Percentiles rank a stretch among this genome's conserved stretches.
Evolutionary conservation across 768 basidiomycete species (phyloP).

Genomic region (Hypholoma fasciculare): DNA sequence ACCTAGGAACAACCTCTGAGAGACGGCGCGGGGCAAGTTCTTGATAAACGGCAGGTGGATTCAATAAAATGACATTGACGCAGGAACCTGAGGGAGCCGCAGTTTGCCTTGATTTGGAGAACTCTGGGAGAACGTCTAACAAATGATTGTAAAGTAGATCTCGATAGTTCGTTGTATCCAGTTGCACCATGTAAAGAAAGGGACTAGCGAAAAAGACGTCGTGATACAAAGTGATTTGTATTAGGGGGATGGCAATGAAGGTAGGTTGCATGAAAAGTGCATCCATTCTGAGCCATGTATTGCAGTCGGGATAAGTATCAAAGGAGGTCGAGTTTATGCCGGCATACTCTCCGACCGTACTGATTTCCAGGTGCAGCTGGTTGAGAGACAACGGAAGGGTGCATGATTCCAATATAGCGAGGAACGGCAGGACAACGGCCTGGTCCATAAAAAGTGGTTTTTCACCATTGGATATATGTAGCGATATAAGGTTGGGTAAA

Average conservation of each 20-base stretch:
- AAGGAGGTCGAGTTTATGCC: too few relatives aligned
- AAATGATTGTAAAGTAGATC: not conserved
- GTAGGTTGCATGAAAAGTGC: not conserved
- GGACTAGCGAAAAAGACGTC: too few relatives aligned
- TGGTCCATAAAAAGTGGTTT: not conserved
- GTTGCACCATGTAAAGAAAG: too few relatives aligned
- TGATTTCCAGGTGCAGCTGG: not conserved
- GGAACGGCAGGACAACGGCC: not conserved
- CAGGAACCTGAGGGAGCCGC: not conserved
- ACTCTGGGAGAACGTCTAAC: not conserved
- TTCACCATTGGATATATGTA: not conserved
- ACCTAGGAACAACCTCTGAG: not conserved
- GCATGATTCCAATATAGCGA: not conserved
- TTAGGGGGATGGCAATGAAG: not conserved
- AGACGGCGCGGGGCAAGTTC: not conserved
- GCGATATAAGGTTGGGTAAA: not conserved
- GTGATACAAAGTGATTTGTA: not conserved
- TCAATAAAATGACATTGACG: not conserved
- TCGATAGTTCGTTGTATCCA: not conserved
- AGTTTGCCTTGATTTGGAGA: not conserved
- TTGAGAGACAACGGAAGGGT: not conserved
- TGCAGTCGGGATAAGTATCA: not conserved
- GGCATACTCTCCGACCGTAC: not conserved
- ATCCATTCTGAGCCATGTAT: not conserved
- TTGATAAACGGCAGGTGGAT: not conserved